Conservation (phyloP, 2,329 filamentous ascomycete species). For the Exophiala lecanii-corni region DNA sequence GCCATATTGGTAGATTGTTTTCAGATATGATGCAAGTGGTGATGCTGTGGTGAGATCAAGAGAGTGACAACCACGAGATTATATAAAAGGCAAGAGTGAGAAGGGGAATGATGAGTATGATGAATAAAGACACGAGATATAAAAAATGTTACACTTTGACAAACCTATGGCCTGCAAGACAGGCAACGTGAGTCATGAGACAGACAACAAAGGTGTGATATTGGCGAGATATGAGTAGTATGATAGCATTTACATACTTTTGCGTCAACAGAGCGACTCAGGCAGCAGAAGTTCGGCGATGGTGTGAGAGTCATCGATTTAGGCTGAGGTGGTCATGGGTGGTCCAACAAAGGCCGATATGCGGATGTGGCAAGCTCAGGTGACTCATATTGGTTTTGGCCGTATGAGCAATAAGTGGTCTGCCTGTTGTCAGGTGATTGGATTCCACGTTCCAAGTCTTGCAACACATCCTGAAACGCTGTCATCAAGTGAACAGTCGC, state of each 20-base stretch:
- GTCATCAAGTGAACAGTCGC: too few species aligned
- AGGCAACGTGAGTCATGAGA: conserved; percentile 21
- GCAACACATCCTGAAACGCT: too few species aligned
- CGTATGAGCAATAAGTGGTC: conserved; percentile 8
- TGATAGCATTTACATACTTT: conserved; percentile 15
- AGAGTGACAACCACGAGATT: conserved; percentile 14
- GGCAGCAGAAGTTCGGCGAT: conserved; percentile 15
- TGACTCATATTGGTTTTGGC: not conserved
- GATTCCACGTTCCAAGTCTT: conserved; percentile 2
- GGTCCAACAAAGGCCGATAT: conserved; percentile 5
- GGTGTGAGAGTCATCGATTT: conserved; percentile 17
- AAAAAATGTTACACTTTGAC: conserved; percentile 5
- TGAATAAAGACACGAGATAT: conserved; percentile 9
- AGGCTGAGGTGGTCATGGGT: not conserved
- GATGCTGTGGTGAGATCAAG: conserved; percentile 17
- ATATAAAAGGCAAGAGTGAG: conserved; percentile 1
- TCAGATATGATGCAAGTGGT: not conserved
- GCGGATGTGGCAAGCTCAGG: not conserved
- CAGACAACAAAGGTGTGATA: not conserved
- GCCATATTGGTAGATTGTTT: not conserved
- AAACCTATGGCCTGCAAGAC: not conserved
- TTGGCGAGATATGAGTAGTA: not conserved
- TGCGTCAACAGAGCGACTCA: conserved; percentile 11
- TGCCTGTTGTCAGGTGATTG: not conserved
- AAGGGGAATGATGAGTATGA: not conserved